Conservation (phyloP, 495 filamentous ascomycete species). For the Parachaetomium inaequale region DNA sequence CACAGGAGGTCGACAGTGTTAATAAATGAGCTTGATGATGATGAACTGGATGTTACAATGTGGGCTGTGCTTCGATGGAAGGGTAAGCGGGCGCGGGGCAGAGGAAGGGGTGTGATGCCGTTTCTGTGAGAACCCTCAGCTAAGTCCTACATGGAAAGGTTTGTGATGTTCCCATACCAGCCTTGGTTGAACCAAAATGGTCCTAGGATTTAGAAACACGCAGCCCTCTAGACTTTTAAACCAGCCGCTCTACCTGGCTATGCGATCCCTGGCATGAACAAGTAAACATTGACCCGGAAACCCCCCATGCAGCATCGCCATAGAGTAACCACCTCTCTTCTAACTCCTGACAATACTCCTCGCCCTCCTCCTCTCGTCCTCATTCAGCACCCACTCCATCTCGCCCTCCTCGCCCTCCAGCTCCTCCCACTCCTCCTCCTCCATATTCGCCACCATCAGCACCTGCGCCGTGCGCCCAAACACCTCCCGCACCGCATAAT, state of each 20-base stretch:
- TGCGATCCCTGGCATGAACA: not conserved
- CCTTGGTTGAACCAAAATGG: not conserved
- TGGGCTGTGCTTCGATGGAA: no score
- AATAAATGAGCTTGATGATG: no score
- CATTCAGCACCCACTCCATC: conserved; percentile 52
- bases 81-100: conserved; percentile 42
- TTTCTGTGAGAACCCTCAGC: no score
- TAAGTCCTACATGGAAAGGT: no score
- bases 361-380: conserved; percentile 52
- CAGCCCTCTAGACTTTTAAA: not conserved
- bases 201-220: not conserved
- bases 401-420: conserved; percentile 42
- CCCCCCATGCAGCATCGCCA: not conserved
- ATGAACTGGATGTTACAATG: no score
- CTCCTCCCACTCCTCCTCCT: conserved; percentile 96
- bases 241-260: not conserved
- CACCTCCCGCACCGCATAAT: conserved; percentile 74
- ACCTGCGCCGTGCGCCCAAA: conserved; percentile 83
- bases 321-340: not conserved
- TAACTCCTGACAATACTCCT: conserved; percentile 45
- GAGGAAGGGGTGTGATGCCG: no score
- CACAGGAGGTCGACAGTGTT: no score
- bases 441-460: conserved; percentile 88
- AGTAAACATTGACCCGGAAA: not conserved
- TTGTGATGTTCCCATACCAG: not conserved